These are phyloP conservation scores for Parafenestella ontariensis DNA, from an alignment of 2,329 filamentous ascomycete genomes.

Conservation along the genomic window DNA sequence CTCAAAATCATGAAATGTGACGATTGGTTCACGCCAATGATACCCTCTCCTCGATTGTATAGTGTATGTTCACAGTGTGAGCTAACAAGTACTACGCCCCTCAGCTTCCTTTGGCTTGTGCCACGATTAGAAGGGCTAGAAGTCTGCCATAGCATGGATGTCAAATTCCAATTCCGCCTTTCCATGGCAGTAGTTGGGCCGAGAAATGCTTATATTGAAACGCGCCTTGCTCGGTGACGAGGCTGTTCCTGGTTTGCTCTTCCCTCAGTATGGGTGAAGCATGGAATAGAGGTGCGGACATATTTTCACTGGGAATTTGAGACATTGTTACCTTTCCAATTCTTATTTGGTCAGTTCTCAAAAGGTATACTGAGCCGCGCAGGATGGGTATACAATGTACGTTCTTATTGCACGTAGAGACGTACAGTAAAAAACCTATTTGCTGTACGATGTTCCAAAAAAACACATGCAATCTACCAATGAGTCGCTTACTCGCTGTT, in stretches of 20 bases:
- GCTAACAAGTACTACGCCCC: not conserved
- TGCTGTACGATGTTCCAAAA: not conserved
- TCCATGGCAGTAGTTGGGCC: conserved; percentile 93
- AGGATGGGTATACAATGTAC: not conserved
- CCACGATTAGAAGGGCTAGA: not conserved
- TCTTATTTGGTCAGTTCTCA: not conserved
- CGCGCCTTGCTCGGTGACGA: conserved; percentile 43
- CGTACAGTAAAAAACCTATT: not conserved
- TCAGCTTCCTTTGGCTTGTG: not conserved
- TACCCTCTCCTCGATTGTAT: conserved; percentile 2
- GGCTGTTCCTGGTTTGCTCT: conserved; percentile 33
- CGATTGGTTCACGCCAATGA: conserved; percentile 45
- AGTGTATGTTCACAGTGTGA: conserved; percentile 11
- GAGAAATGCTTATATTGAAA: conserved; percentile 82
- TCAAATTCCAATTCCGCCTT: conserved; percentile 98
- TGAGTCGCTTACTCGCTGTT: not conserved
- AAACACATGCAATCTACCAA: not conserved
- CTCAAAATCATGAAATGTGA: conserved; percentile 47
- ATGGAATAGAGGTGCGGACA: conserved; percentile 38
- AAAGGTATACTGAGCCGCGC: not conserved
- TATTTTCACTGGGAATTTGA: too few relatives aligned
- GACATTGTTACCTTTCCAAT: too few relatives aligned
- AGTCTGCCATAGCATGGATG: conserved; percentile 80
- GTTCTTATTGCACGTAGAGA: not conserved
- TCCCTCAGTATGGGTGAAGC: conserved; percentile 21